A percentile compares a stretch with the other conserved stretches of the same genome.
These are phyloP conservation scores for Hypoxylon lienhwacheense DNA, from an alignment of 495 filamentous ascomycete genomes.

Conservation along the genomic window DNA sequence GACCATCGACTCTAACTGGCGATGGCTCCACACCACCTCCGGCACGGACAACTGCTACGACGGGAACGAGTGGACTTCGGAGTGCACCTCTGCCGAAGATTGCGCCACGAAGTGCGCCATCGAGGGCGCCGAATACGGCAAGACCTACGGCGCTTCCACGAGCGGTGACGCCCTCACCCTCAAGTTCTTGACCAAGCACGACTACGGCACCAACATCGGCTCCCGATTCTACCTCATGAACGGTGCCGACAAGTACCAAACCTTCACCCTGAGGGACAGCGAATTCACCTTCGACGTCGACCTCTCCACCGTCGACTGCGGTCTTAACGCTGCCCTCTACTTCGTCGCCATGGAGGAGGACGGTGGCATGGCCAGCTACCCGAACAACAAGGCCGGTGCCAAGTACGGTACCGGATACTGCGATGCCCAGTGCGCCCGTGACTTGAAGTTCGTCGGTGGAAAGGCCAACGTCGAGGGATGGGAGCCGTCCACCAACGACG, in stretches of 20 bases:
- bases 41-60: constrained; percentile 53
- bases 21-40: constrained; percentile 48
- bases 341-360: constrained; percentile 61
- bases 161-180: constrained; percentile 53
- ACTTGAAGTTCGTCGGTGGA: constrained; percentile 57
- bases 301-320: constrained; percentile 56
- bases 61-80: constrained; percentile 51
- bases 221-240: constrained; percentile 62
- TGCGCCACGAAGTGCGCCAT: constrained; percentile 53
- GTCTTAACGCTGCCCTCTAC: constrained; percentile 62
- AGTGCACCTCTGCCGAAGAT: constrained; percentile 42
- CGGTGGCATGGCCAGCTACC: constrained; percentile 55
- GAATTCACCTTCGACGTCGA: constrained; percentile 66
- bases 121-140: constrained; percentile 52
- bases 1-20: constrained; percentile 57
- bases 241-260: constrained; percentile 54
- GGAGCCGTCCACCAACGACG: constrained; percentile 58
- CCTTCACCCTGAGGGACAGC: constrained; percentile 57
- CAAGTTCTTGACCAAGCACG: constrained; percentile 59
- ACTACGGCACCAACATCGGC: constrained; percentile 53
- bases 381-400: constrained; percentile 60
- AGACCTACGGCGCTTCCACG: constrained; percentile 53
- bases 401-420: constrained; percentile 65
- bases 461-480: constrained; percentile 64
- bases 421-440: constrained; percentile 59